Evolutionary conservation across 306 rosid species (phyloP).

Genomic region (Nissolia schottii): DNA sequence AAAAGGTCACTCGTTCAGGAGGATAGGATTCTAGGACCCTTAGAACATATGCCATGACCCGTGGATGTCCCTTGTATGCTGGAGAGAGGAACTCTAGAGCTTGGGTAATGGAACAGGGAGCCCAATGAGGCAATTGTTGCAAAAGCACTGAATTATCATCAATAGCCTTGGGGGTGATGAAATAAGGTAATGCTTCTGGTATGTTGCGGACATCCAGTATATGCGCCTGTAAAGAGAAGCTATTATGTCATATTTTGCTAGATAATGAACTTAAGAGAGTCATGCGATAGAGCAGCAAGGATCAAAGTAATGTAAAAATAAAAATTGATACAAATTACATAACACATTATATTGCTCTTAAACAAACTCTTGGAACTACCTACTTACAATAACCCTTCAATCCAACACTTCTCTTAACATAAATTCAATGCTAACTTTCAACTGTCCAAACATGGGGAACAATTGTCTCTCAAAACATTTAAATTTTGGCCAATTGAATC

Average conservation of each 20-base stretch:
- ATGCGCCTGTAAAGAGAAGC: constrained; percentile 55
- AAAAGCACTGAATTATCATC: constrained; percentile 92
- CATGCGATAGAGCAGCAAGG: constrained; percentile 2
- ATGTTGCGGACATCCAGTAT: constrained; percentile 79
- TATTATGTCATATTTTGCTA: constrained; percentile 16
- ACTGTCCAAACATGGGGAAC: neutral
- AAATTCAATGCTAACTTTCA: neutral
- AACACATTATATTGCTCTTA: neutral
- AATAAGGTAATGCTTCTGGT: constrained; percentile 95
- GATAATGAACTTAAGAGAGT: neutral
- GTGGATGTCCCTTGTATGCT: constrained; percentile 93
- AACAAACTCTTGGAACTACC: neutral
- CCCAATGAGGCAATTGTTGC: constrained; percentile 99
- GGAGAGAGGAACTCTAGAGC: constrained; percentile 95
- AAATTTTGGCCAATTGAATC: neutral
- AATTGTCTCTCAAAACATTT: neutral
- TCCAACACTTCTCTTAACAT: neutral
- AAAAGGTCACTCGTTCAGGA: constrained; percentile 87
- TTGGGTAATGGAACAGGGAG: constrained; percentile 96
- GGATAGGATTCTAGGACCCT: constrained; percentile 97
- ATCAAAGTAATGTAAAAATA: neutral
- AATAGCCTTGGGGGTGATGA: constrained; percentile 86
- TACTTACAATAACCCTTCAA: neutral
- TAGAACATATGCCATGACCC: constrained; percentile 96
- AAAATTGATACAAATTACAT: neutral